phyloP scores from a whole-genome alignment of 2,329 filamentous ascomycete species.

The Diaporthe amygdali region DNA sequence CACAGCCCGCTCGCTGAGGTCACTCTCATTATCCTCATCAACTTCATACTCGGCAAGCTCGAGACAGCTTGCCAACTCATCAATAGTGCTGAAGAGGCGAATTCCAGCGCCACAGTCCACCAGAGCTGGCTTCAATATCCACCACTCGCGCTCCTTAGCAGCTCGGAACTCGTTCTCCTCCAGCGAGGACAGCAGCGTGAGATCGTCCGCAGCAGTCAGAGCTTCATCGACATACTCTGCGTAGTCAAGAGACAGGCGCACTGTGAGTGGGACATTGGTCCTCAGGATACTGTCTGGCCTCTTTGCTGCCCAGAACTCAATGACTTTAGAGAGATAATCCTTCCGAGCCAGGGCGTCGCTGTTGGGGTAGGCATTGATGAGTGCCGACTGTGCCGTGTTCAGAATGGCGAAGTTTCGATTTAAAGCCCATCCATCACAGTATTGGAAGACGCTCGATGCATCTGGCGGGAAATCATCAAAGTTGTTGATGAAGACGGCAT shows the following conservation, averaged over 20 bases:
- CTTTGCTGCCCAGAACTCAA: slow-evolving; percentile 44
- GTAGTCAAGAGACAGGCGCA: slow-evolving; percentile 43
- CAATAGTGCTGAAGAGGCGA: slow-evolving; percentile 43
- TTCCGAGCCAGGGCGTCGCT: slow-evolving; percentile 45
- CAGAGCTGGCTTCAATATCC: slow-evolving; percentile 45
- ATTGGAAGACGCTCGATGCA: slow-evolving; percentile 35
- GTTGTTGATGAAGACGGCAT: slow-evolving; percentile 35
- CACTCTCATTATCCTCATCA: slow-evolving; percentile 32
- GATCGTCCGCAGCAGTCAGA: slow-evolving; percentile 41
- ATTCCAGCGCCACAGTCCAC: slow-evolving; percentile 46
- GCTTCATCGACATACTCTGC: slow-evolving; percentile 44
- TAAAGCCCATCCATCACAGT: slow-evolving; percentile 41
- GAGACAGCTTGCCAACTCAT: slow-evolving; percentile 40
- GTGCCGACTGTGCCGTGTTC: slow-evolving; percentile 34
- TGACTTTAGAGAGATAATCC: slow-evolving; percentile 39
- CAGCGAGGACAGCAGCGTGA: slow-evolving; percentile 39
- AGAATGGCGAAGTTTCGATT: slow-evolving; percentile 39
- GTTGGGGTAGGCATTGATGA: slow-evolving; percentile 45
- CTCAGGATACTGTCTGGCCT: slow-evolving; percentile 38
- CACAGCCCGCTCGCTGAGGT: slow-evolving; percentile 22
- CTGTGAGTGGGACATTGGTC: slow-evolving; percentile 37
- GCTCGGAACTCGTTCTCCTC: slow-evolving; percentile 39
- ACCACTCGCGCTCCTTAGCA: slow-evolving; percentile 39
- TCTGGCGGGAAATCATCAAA: slow-evolving; percentile 34
- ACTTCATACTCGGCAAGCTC: slow-evolving; percentile 41